A percentile compares a stretch with the other conserved stretches of the same genome.
These are phyloP conservation scores for Plantago ovata DNA, from an alignment of 257 asterid genomes.

Conservation along the genomic window DNA sequence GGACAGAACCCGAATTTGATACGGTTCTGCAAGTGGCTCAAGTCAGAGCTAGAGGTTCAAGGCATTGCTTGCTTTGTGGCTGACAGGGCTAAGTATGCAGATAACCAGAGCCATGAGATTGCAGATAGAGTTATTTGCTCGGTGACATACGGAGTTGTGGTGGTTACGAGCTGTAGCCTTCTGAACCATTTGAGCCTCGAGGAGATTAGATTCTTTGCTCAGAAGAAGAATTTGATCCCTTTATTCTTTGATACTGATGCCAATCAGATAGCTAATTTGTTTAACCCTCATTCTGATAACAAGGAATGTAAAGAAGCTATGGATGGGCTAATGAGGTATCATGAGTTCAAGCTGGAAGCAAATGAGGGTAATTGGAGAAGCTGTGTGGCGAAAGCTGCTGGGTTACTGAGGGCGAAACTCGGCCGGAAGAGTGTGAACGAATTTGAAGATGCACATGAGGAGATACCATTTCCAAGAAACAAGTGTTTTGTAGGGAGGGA, in stretches of 20 bases:
- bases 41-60: conserved; percentile 83
- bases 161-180: conserved; percentile 53
- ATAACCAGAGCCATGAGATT: conserved; percentile 80
- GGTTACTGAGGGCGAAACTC: conserved; percentile 55
- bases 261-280: conserved; percentile 30
- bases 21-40: conserved; percentile 84
- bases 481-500: conserved; percentile 64
- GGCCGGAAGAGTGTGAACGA: conserved; percentile 75
- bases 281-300: conserved; percentile 37
- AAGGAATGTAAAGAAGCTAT: conserved; percentile 66
- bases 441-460: conserved; percentile 47
- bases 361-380: conserved; percentile 67
- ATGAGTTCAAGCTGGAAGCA: conserved; percentile 62
- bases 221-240: conserved; percentile 82
- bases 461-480: conserved; percentile 68
- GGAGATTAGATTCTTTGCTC: conserved; percentile 78
- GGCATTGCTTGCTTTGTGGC: conserved; percentile 89
- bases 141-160: conserved; percentile 60
- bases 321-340: conserved; percentile 56
- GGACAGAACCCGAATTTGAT: conserved; percentile 65
- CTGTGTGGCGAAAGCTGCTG: conserved; percentile 55
- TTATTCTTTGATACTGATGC: conserved; percentile 62
- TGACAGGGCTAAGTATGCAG: conserved; percentile 69
- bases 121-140: conserved; percentile 89
- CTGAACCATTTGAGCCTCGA: conserved; percentile 57